Percentiles rank a stretch among this genome's conserved stretches.
Evolutionary conservation across 1,284 basidiomycete genomes (phyloP).

Genomic region (Leccinum ponderosum): DNA sequence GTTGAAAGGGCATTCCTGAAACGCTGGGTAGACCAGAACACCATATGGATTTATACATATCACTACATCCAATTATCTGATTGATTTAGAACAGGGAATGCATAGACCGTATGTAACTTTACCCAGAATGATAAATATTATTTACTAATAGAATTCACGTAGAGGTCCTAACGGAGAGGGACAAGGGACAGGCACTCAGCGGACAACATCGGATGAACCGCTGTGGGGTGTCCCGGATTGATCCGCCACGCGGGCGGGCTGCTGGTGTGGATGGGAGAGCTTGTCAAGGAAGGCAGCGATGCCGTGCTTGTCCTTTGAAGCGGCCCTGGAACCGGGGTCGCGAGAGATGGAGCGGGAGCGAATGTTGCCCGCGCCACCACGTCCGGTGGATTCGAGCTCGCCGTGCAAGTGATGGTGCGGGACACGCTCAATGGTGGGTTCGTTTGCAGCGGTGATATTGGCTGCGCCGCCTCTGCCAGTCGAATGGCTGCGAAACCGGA

Average conservation of each 20-base stretch:
- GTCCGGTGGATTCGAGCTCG: slow-evolving; percentile 52
- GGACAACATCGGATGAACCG: background rate
- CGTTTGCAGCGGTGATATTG: slow-evolving; percentile 48
- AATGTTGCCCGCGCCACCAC: slow-evolving; percentile 78
- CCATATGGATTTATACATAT: background rate
- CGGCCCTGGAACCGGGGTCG: slow-evolving; percentile 28
- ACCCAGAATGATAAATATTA: background rate
- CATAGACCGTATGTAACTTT: background rate
- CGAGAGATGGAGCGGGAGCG: slow-evolving; percentile 47
- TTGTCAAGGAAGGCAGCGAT: slow-evolving; percentile 34
- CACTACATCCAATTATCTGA: background rate
- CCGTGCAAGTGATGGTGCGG: slow-evolving; percentile 28
- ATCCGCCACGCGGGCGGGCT: slow-evolving; percentile 4
- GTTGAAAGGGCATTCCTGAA: background rate
- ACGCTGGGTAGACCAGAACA: background rate
- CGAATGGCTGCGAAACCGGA: slow-evolving; percentile 48
- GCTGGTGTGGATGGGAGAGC: slow-evolving; percentile 24
- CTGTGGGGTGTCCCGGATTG: background rate
- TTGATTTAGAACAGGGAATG: background rate
- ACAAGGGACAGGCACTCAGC: background rate
- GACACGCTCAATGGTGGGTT: slow-evolving; percentile 42
- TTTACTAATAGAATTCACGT: background rate
- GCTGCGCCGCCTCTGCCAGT: slow-evolving; percentile 70
- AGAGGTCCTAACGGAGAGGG: background rate
- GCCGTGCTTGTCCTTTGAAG: slow-evolving; percentile 35